Conservation (phyloP, 2,329 filamentous ascomycete species). For the Hymenoscyphus scutula region DNA sequence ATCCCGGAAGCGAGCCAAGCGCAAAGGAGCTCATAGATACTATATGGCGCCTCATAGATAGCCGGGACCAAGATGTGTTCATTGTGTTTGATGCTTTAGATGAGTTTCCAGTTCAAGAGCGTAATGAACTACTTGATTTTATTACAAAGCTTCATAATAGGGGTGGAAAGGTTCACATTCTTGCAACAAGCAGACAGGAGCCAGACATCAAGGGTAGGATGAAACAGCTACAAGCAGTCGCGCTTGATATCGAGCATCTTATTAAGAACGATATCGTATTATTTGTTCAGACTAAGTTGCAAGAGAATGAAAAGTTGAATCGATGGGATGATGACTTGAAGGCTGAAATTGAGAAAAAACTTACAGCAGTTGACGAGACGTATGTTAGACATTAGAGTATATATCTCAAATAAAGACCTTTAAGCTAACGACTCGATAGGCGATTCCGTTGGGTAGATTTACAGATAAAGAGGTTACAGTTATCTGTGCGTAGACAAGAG, state of each 20-base stretch:
- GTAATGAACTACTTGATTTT: not conserved
- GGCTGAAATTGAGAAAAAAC: constrained; percentile 22
- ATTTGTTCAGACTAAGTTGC: constrained; percentile 1
- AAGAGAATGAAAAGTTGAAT: constrained; percentile 21
- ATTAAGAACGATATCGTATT: constrained; percentile 1
- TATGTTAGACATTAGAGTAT: not conserved
- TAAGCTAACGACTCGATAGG: not conserved
- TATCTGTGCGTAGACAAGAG: constrained; percentile 17
- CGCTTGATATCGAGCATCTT: not conserved
- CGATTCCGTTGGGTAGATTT: constrained; percentile 32
- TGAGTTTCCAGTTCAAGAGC: constrained; percentile 2
- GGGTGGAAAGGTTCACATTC: constrained; percentile 12
- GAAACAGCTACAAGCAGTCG: constrained; percentile 25
- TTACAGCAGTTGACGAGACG: not conserved
- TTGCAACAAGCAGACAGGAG: constrained; percentile 31
- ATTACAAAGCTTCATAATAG: not conserved
- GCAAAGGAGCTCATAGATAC: not conserved
- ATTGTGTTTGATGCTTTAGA: constrained; percentile 11
- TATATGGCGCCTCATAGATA: not conserved
- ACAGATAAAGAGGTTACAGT: constrained; percentile 32
- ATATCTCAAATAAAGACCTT: not conserved
- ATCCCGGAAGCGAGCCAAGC: not conserved
- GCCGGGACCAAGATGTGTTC: constrained; percentile 1
- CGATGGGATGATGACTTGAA: constrained; percentile 30
- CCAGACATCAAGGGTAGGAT: constrained; percentile 27